Percentiles rank a stretch among this genome's conserved stretches.
Evolutionary conservation across 768 basidiomycete species (phyloP).

Genomic region (Calocybe cyanea): DNA sequence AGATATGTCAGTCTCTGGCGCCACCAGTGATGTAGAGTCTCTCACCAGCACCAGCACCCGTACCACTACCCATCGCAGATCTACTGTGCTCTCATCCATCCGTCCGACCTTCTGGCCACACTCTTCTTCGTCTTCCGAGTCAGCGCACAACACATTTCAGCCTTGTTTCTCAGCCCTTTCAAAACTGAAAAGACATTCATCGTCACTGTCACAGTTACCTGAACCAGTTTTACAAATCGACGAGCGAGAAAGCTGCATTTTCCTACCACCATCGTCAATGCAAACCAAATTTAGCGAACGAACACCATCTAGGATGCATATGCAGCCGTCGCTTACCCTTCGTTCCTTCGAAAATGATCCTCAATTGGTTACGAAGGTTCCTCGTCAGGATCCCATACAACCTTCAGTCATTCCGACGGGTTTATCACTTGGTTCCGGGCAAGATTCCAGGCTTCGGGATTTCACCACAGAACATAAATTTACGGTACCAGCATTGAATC

Average conservation of each 20-base stretch:
- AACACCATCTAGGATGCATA: slow-evolving; percentile 34
- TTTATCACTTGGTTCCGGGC: neutral
- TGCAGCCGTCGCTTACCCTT: no score
- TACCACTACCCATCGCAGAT: slow-evolving; percentile 34
- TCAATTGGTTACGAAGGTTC: slow-evolving; percentile 16
- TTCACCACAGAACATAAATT: neutral
- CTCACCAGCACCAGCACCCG: slow-evolving; percentile 27
- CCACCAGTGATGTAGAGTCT: slow-evolving; percentile 13
- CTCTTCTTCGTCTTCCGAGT: slow-evolving; percentile 26
- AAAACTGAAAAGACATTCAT: slow-evolving; percentile 14
- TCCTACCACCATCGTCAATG: slow-evolving; percentile 32
- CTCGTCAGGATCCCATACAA: slow-evolving; percentile 16
- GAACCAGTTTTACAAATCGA: no score
- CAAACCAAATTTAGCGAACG: slow-evolving; percentile 25
- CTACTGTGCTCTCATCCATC: slow-evolving; percentile 31
- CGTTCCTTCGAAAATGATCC: slow-evolving; percentile 38
- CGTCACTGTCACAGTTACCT: no score
- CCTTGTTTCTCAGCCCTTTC: slow-evolving; percentile 15
- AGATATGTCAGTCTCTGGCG: slow-evolving; percentile 24
- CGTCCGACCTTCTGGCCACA: slow-evolving; percentile 20
- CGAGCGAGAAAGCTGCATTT: no score
- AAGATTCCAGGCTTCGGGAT: neutral
- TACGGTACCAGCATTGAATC: slow-evolving; percentile 8
- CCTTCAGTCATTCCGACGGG: slow-evolving; percentile 10
- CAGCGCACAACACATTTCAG: slow-evolving; percentile 7